Conservation (phyloP, 73 alveolate genomes). For the Paramecium octaurelia region DNA sequence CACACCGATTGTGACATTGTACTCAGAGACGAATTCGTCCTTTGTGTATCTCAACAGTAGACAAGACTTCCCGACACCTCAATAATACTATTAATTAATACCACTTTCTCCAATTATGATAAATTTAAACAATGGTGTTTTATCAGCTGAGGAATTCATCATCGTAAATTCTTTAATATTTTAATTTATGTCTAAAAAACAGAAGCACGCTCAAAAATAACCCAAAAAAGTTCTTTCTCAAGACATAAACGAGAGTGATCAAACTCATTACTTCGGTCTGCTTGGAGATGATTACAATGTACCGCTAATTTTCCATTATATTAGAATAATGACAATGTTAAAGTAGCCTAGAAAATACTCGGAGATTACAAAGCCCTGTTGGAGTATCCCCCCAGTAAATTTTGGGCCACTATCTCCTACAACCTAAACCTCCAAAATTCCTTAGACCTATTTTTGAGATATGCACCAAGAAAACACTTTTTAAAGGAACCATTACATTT, state of each 20-base stretch:
- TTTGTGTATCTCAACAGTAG: constrained; percentile 66
- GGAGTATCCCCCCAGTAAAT: background rate
- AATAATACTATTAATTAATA: background rate
- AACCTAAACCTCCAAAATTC: background rate
- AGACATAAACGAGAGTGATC: constrained; percentile 11
- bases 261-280: background rate
- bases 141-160: constrained; percentile 8
- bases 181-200: constrained; percentile 13
- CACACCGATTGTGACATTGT: constrained; percentile 83
- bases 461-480: constrained; percentile 35
- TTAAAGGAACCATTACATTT: background rate
- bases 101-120: constrained; percentile 67
- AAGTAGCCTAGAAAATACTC: background rate
- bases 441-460: background rate
- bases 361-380: background rate
- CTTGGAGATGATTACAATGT: background rate
- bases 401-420: background rate
- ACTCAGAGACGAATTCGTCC: constrained; percentile 67
- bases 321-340: background rate
- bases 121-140: constrained; percentile 52
- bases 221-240: background rate
- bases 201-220: background rate
- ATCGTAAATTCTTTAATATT: constrained; percentile 11
- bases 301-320: background rate
- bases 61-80: constrained; percentile 83